A percentile compares a stretch with the other conserved stretches of the same genome.
Conservation (phyloP, 106 monocot genomes). For the Narthecium ossifragum region DNA sequence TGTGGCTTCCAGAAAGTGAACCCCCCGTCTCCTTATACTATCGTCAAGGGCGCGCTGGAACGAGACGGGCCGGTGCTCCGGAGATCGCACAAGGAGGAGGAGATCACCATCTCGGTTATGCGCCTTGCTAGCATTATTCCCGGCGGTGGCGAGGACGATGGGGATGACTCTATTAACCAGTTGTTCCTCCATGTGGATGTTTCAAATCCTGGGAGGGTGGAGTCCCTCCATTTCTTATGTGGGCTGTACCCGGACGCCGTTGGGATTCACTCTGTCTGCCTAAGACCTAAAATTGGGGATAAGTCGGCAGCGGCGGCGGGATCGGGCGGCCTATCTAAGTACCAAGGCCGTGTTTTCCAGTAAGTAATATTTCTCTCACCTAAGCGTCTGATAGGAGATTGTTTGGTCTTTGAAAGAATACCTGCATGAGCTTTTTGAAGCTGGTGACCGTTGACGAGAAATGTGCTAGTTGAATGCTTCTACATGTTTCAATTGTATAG, state of each 20-base stretch:
- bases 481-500: no score
- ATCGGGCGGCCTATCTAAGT: conserved; percentile 18
- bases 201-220: conserved; percentile 48
- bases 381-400: neutral
- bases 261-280: conserved; percentile 83
- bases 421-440: neutral
- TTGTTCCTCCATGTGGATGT: conserved; percentile 89
- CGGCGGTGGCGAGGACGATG: conserved; percentile 48
- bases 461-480: no score
- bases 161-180: conserved; percentile 60
- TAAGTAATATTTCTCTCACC: conserved; percentile 22
- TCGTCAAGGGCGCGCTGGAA: conserved; percentile 71
- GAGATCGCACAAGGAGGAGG: conserved; percentile 54
- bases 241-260: conserved; percentile 90
- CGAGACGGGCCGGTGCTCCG: conserved; percentile 59
- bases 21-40: conserved; percentile 55
- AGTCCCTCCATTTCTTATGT: conserved; percentile 79
- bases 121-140: conserved; percentile 64
- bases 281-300: conserved; percentile 36
- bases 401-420: neutral
- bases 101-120: conserved; percentile 76
- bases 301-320: neutral
- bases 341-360: conserved; percentile 77
- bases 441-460: no score
- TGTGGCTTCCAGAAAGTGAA: conserved; percentile 63